Evolutionary conservation across 176 grass and related monocot species (phyloP), one percentile per base, ranked within the genome.

Genomic region (Lolium rigidum): DNA sequence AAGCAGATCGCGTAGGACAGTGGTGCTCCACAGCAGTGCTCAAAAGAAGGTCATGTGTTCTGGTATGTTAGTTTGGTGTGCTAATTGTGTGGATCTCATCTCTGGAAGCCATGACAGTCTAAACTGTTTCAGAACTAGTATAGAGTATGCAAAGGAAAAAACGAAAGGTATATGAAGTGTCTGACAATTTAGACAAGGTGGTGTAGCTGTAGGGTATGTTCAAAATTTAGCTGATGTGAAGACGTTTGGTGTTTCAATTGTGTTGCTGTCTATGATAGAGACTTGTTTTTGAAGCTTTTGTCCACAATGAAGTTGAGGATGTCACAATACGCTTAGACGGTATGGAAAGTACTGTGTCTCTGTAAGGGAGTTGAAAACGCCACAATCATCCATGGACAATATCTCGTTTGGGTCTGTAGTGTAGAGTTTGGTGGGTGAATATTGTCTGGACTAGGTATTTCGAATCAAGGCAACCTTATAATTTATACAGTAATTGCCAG

Each of bases 81-180:
- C 38, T 69, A 7, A 46, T 48, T 51, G 58, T 24, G 44, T 51
- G 20, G 63, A 88, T 82, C 35, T 46, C 71, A 84, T 82, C 31
- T 46, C 52, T 10, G 21, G 69, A 77, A 44, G 28, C 60, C 70
- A 13, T 49, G 46, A 3, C 7, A 12, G 65, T 48, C 62, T 11
- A 3, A 9, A 38, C 5, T 57, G 55, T 54, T 57, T 13, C 2
- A 10, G 57, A 56, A 89, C 14, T 22, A 43, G 25, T 71, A 77
- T 8, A 70, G 7, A 6, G 6, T 73, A 74, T 48, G 55, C 81
- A 47, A 46, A 22, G 5, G 25, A 63, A 14, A 43, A 5, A 43
- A 35, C 18, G 51, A 10, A 56, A 57, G 17, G 35, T 35, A 63
- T 47, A 18, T 9, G 13, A 47, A 17, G 15, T 61, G 18, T 67